These are phyloP conservation scores for Botrytis aclada DNA, from an alignment of 2,329 filamentous ascomycete species.

Conservation along the genomic window DNA sequence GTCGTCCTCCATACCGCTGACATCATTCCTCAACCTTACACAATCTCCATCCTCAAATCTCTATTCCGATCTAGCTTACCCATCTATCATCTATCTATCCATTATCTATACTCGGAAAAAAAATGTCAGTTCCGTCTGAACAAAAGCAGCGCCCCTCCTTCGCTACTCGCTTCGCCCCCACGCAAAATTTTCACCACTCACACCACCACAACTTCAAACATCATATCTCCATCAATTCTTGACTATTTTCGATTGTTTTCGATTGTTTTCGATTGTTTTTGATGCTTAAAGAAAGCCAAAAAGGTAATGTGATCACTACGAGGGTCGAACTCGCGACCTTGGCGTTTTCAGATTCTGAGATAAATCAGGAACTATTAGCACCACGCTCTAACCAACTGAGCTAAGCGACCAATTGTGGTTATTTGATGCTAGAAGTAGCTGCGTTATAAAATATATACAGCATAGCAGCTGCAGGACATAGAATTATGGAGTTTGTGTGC, in stretches of 20 bases:
- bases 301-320: not conserved
- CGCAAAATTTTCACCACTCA: not conserved
- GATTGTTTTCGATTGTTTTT: too few species aligned
- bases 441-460: rapidly evolving
- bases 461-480: rapidly evolving
- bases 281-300: too few species aligned
- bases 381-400: slow-evolving; percentile 17
- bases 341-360: rapidly evolving
- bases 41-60: too few species aligned
- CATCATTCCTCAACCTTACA: too few species aligned
- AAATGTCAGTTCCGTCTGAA: rapidly evolving
- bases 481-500: not conserved
- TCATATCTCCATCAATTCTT: not conserved
- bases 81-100: too few species aligned
- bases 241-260: not conserved
- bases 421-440: rapidly evolving
- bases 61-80: too few species aligned
- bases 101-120: too few species aligned
- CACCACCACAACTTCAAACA: not conserved
- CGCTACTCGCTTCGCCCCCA: not conserved
- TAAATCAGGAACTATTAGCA: not conserved
- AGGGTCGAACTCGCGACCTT: slow-evolving; percentile 11
- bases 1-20: too few species aligned
- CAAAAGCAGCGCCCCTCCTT: not conserved
- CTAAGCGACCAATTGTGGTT: slow-evolving; percentile 1